Conservation (phyloP, 2,329 filamentous ascomycete genomes). For the Passalora sequoiae region DNA sequence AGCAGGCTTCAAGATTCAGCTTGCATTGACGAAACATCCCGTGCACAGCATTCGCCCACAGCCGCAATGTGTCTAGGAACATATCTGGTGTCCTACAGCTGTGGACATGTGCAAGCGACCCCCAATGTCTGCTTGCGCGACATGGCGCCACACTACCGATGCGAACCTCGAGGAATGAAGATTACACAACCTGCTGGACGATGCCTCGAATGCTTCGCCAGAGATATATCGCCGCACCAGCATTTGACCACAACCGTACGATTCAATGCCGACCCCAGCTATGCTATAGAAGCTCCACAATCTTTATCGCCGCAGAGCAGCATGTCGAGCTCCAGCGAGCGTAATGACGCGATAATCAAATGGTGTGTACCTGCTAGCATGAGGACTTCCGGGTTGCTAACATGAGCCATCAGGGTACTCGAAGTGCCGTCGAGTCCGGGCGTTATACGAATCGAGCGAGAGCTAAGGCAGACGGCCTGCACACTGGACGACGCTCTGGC, state of each 20-base stretch:
- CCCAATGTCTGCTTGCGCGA: constrained; percentile 20
- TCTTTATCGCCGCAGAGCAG: constrained; percentile 14
- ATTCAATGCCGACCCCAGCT: constrained; percentile 20
- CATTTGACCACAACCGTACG: constrained; percentile 18
- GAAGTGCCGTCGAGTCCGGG: constrained; percentile 4
- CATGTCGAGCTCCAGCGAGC: constrained; percentile 9
- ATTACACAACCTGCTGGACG: constrained; percentile 22
- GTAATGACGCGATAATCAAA: constrained; percentile 12
- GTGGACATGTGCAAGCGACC: constrained; percentile 19
- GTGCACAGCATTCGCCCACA: background rate
- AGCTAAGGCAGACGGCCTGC: constrained; percentile 3
- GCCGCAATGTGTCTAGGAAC: constrained; percentile 22
- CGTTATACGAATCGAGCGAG: constrained; percentile 6
- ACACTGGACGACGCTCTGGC: constrained; percentile 2
- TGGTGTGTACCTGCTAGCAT: constrained; percentile 8
- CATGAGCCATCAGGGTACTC: constrained; percentile 2
- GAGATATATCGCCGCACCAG: constrained; percentile 15
- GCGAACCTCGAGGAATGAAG: constrained; percentile 22
- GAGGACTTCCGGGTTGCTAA: background rate
- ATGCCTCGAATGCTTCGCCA: constrained; percentile 20
- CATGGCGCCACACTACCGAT: constrained; percentile 20
- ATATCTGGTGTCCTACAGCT: constrained; percentile 20
- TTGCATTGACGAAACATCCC: background rate
- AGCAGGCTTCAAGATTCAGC: constrained; percentile 1
- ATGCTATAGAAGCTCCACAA: constrained; percentile 4